These are phyloP conservation scores for Cenchrus americanus DNA, from an alignment of 176 grass and related monocot species.

Conservation along the genomic window DNA sequence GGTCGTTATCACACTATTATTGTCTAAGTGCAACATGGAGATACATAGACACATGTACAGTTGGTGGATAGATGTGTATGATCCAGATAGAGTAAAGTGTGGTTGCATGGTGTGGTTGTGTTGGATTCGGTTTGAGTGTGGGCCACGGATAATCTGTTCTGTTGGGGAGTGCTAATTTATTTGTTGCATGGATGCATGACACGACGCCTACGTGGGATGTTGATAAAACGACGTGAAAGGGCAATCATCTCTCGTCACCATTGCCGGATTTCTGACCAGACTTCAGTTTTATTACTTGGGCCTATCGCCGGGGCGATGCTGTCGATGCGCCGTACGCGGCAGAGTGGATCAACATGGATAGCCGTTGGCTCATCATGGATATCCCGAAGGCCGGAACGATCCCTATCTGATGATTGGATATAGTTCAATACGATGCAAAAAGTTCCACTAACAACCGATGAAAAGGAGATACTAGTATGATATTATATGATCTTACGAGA, in stretches of 20 bases:
- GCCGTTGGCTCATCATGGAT: neutral
- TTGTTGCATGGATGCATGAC: constrained; percentile 18
- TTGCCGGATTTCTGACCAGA: neutral
- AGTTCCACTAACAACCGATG: constrained; percentile 12
- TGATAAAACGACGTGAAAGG: constrained; percentile 46
- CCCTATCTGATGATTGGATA: constrained; percentile 1
- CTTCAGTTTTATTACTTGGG: neutral
- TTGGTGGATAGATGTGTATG: neutral
- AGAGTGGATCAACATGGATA: constrained; percentile 8
- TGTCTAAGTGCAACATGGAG: neutral
- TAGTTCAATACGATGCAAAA: constrained; percentile 34
- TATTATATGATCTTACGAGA: neutral
- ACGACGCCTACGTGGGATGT: constrained; percentile 43
- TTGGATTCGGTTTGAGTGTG: constrained; percentile 33
- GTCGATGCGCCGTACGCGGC: neutral
- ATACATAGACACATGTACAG: neutral
- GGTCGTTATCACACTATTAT: neutral
- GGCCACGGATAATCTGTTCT: constrained; percentile 25
- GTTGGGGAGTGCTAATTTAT: neutral
- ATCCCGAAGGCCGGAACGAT: neutral
- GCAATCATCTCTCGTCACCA: constrained; percentile 32
- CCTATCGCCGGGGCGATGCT: neutral
- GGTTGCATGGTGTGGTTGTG: neutral
- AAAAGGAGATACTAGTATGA: neutral
- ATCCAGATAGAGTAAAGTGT: neutral